Evolutionary conservation across 192 early-diverging fungal genomes (phyloP), one percentile per base, ranked within the genome.

Genomic region (Coemansia sp.): DNA sequence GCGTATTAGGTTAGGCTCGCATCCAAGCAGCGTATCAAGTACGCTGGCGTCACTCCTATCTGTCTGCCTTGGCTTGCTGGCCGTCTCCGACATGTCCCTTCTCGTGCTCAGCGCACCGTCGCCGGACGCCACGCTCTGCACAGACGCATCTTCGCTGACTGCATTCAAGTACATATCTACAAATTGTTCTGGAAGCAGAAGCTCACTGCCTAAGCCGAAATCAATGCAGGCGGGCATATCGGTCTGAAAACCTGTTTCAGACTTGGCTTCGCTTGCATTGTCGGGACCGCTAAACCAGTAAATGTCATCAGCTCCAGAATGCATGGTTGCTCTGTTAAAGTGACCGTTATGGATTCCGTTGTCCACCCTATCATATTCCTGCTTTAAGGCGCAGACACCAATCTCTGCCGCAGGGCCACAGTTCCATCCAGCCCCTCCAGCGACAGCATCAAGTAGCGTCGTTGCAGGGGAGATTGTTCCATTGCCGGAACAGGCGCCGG

Each of bases 1-100:
- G 28, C 78, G 73, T 53, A 61, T 71, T n/a, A 61, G 25, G 44
- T 81, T 81, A 7, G 54, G 65, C 55, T 81, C 73, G 32, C 68
- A 71, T 24, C 31, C 64, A 6, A 30, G 24, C 50, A 59, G 27
- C 41, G 21, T 34, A 5, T 41, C 61, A 12, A 27, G 23, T 14
- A 62, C 24, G 12, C 30, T 24, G 32, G 21, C 31, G 21, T 34
- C 34, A 9, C 9, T 2, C 24, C 25, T 27, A 5, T 18, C 25
- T 14, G 7, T 8, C 19, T 12, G 47, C 27, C 7, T 59, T 23
- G 57, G 57, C 1, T 23, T 9, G 22, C 38, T 4, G 22, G 56
- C 19, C 31, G 16, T 24, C 16, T n/a, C 4, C 56, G 21, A 27
- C 48, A 48, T 16, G 51, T 27, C 18, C 21, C 28, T 16, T 25